Base-by-base conservation (phyloP, 2,329 filamentous ascomycete genomes). In the Lachnellula occidentalis region DNA sequence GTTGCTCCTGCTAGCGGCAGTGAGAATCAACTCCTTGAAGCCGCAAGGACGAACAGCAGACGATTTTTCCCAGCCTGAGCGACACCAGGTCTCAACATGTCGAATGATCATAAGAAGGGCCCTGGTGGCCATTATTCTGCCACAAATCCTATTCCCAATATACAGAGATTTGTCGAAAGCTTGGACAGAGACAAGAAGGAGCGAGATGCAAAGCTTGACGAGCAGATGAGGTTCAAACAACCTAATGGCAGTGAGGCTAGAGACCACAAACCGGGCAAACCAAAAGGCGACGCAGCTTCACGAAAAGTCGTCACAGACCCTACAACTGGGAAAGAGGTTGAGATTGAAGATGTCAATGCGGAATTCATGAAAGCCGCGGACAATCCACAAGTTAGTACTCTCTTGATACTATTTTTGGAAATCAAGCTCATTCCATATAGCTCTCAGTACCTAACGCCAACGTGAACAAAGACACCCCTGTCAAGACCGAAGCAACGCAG, bases 371-470 rank as follows among this genome's bases (percentile, higher is more conserved):
- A 88, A 43, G 75, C 82, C 2, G 87, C 86, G 0, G 82, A 89
- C 49, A 78, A 95, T 56, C 90, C 91, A 1, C 76, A 78, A 70
- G 86, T 88, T 74, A 61, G 71, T 46, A 21, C n/a, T 5, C 15
- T 5, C 22, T 19, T 48, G 3, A 31, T 51, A 50, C 50, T 53
- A 51, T 24, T 55, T 42, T 53, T 43, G 4, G 5, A 19, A 7
- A 5, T 2, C 8, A 6, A 11, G 34, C 47, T 55, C 19, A 55
- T n/a, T 34, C 22, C 5, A 51, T 45, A 36, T 63, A 90, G 82
- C 72, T 96, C 14, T 90, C 88, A 1, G 82, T 97, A 0, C 92
- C 92, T 17, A 97, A 96, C 70, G 88, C 90, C 42, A 96, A 96
- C 65, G 73, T 97, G 2, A 82, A 85, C 59, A 92, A 88, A 68